Evolutionary conservation across 805 yeast species (phyloP), one percentile per base, ranked within the genome.

Genomic region (Kodamaea leandrae): DNA sequence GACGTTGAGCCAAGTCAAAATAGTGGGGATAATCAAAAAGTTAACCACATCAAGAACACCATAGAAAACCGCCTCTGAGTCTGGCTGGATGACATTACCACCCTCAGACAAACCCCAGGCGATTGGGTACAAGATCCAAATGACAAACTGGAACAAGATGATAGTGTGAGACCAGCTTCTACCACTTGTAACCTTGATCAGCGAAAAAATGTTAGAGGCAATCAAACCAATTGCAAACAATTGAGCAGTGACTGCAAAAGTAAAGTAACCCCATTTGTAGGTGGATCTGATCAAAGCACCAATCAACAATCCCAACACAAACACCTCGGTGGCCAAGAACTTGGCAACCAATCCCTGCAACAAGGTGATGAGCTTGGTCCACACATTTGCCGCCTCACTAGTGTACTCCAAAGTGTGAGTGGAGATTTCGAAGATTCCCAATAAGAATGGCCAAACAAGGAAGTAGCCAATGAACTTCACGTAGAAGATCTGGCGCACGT

Each of bases 231-330:
- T 57, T 14, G 68, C 67, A 41, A 66, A 63, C 44, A 76, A 46
- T 59, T 69, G 63, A 26, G 72, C 69, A 44, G 60, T 59, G 29
- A 66, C 66, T 21, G 76, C 79, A 57, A 81, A 76, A 5, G 76
- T 71, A 60, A 76, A 81, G 66, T 77, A 80, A 56, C 86, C 87
- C 85, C 85, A 81, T 58, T 77, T 81, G 61, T 81, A 81, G 32
- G 77, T 61, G 6, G 83, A 71, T 24, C 56, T 48, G 44, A 81
- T 75, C 48, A 81, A 63, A 15, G 75, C 45, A 52, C 84, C 86
- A 53, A 81, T 71, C 57, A 81, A 68, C 30, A 77, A 64, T 32
- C 77, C 72, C 39, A 81, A 64, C 28, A 79, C 77, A 53, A 67
- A 74, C 15, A 74, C 68, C 54, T 67, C 77, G 34, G 65, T 58